Evolutionary conservation across 306 rosid species (phyloP).

Genomic region (Cucumis hystrix): DNA sequence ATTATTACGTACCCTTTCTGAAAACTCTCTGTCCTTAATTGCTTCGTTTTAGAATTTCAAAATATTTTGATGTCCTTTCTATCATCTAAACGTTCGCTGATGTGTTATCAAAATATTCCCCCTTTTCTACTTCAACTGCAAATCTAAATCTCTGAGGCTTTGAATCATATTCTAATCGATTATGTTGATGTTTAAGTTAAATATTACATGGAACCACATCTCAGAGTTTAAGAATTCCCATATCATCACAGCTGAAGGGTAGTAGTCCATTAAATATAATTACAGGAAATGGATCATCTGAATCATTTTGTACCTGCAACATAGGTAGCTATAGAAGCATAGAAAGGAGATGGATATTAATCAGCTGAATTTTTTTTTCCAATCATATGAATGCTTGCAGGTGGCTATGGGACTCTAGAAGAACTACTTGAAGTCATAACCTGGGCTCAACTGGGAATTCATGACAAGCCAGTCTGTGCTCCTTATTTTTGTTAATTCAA

Average conservation of each 20-base stretch:
- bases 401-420: conserved; percentile 97
- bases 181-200: too few relatives aligned
- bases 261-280: neutral
- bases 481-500: neutral
- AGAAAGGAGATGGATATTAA: neutral
- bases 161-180: too few relatives aligned
- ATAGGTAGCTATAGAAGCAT: neutral
- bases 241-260: neutral
- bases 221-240: neutral
- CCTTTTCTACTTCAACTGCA: neutral
- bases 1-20: neutral
- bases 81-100: neutral
- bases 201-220: too few relatives aligned
- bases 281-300: conserved; percentile 20
- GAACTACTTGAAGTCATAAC: conserved; percentile 97
- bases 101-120: neutral
- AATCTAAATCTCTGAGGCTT: too few relatives aligned
- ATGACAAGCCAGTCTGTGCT: conserved; percentile 74
- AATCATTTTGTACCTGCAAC: conserved; percentile 14
- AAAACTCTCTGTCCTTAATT: neutral
- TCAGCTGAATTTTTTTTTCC: neutral
- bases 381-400: conserved; percentile 27
- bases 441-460: conserved; percentile 99
- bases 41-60: neutral
- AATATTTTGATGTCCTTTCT: neutral